phyloP scores from a whole-genome alignment of 176 grass and related monocot species.

The Lolium multiflorum region DNA sequence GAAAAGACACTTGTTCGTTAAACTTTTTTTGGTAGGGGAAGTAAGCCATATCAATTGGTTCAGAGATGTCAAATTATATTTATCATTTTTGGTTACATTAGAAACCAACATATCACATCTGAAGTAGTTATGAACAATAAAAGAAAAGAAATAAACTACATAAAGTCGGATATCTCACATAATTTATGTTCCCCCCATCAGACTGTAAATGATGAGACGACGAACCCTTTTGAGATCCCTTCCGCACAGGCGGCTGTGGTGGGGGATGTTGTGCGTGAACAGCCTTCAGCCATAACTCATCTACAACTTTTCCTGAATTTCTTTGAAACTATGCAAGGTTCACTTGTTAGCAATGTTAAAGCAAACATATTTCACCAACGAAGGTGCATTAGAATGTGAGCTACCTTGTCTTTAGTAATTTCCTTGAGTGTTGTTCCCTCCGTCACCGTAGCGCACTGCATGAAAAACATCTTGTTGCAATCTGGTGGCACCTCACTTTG shows the following conservation, averaged over 20 bases:
- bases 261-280: slow-evolving; percentile 63
- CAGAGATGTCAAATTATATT: too few species aligned
- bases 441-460: slow-evolving; percentile 63
- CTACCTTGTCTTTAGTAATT: slow-evolving; percentile 32
- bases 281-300: slow-evolving; percentile 82
- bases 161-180: slow-evolving; percentile 25
- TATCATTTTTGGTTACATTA: too few species aligned
- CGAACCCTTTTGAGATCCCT: slow-evolving; percentile 75
- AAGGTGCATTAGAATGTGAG: slow-evolving; percentile 17
- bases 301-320: slow-evolving; percentile 68
- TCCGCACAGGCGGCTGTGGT: slow-evolving; percentile 61
- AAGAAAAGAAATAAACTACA: not conserved
- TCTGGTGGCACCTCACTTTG: slow-evolving; percentile 65
- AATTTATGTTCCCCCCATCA: slow-evolving; percentile 51
- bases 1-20: too few species aligned
- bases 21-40: too few species aligned
- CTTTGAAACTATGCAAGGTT: slow-evolving; percentile 69
- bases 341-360: slow-evolving; percentile 22
- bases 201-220: slow-evolving; percentile 64
- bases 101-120: too few species aligned
- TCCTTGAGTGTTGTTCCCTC: not conserved
- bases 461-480: slow-evolving; percentile 81
- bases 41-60: too few species aligned
- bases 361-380: slow-evolving; percentile 23
- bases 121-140: too few species aligned